phyloP scores from a whole-genome alignment of 305 asterid genomes.

The Fraxinus baroniana region DNA sequence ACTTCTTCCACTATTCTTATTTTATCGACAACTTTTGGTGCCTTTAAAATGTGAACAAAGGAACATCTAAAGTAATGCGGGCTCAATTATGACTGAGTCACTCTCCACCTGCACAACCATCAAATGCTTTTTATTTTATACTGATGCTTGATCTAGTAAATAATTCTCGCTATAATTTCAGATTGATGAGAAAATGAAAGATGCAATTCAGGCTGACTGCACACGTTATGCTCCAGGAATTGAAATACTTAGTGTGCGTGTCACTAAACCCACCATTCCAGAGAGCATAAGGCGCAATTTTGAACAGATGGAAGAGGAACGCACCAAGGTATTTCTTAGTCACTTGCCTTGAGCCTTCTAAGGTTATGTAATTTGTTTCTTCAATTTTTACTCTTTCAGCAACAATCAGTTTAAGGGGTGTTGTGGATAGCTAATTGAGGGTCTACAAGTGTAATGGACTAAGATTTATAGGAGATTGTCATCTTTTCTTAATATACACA shows the following conservation, averaged over 20 bases:
- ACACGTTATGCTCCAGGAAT: constrained; percentile 98
- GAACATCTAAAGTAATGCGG: not conserved
- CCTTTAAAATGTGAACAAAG: constrained; percentile 19
- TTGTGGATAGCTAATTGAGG: not conserved
- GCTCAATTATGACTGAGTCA: constrained; percentile 8
- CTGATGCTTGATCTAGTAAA: constrained; percentile 12
- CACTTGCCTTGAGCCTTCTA: constrained; percentile 13
- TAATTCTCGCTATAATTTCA: constrained; percentile 32
- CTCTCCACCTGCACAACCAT: constrained; percentile 19
- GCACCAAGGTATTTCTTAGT: constrained; percentile 71
- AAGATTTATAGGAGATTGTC: not conserved
- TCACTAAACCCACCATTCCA: constrained; percentile 91
- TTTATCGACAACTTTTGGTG: not conserved
- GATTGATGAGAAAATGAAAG: constrained; percentile 99
- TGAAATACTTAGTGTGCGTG: constrained; percentile 93
- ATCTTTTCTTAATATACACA: not conserved
- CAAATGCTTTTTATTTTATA: constrained; percentile 5
- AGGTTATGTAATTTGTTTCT: not conserved
- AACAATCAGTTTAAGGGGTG: not conserved
- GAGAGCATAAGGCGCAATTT: constrained; percentile 82
- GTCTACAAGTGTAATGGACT: not conserved
- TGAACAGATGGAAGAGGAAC: constrained; percentile 96
- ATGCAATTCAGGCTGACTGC: constrained; percentile 97
- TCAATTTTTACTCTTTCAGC: not conserved
- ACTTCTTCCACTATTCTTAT: not conserved